A percentile compares a stretch with the other conserved stretches of the same genome.
These are phyloP conservation scores for Ascochyta viciae-villosae DNA, from an alignment of 2,329 filamentous ascomycete genomes.

Conservation along the genomic window DNA sequence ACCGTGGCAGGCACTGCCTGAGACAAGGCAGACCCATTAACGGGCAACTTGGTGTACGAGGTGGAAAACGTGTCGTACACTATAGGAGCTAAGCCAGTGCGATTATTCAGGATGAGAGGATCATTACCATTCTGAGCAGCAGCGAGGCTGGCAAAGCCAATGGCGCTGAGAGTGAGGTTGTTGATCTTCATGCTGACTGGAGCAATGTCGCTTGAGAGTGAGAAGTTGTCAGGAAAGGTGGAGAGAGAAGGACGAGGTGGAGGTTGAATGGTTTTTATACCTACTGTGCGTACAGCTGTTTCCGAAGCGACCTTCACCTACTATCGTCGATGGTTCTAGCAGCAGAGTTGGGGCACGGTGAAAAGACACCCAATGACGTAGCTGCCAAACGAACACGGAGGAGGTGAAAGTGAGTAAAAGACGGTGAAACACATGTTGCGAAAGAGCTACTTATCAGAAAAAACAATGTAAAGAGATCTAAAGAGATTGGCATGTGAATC, in stretches of 20 bases:
- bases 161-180: background rate
- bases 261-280: background rate
- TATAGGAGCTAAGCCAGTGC: conserved; percentile 1
- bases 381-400: background rate
- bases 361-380: background rate
- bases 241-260: background rate
- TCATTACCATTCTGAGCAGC: conserved; percentile 11
- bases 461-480: background rate
- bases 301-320: background rate
- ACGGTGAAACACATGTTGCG: too few species aligned
- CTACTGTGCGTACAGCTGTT: background rate
- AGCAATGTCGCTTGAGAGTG: conserved; percentile 4
- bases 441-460: background rate
- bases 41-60: background rate
- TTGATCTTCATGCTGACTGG: conserved; percentile 1
- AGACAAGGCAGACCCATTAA: background rate
- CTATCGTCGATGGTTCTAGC: background rate
- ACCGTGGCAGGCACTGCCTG: background rate
- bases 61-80: conserved; percentile 1
- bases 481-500: background rate
- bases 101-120: conserved; percentile 1
- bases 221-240: background rate
- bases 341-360: background rate
- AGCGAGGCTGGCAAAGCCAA: background rate
- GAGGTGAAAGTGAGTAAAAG: background rate